phyloP scores from a whole-genome alignment of 1,139 yeast genomes.

The Diutina mesorugosa region DNA sequence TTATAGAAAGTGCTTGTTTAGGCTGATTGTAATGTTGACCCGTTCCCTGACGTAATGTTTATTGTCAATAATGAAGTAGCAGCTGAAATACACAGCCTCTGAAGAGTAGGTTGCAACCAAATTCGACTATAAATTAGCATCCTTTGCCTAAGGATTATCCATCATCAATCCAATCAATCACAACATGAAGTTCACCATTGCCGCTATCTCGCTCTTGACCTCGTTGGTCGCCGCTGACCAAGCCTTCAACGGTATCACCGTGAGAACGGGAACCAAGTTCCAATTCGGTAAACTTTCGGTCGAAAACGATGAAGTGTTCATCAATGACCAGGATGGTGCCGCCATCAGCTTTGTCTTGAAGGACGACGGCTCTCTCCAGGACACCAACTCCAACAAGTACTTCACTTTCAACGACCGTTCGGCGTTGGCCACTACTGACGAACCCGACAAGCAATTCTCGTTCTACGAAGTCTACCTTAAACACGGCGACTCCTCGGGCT shows the following conservation, averaged over 20 bases:
- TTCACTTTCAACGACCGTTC: neutral
- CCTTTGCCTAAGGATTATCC: too few species aligned
- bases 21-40: too few species aligned
- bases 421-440: neutral
- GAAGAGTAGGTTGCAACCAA: too few species aligned
- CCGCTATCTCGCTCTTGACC: constrained; percentile 10
- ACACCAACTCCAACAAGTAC: neutral
- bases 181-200: neutral
- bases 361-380: constrained; percentile 1
- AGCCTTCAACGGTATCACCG: constrained; percentile 10
- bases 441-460: neutral
- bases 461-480: neutral
- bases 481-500: neutral
- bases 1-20: too few species aligned
- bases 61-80: too few species aligned
- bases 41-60: too few species aligned
- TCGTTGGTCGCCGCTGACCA: constrained; percentile 13
- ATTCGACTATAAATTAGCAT: too few species aligned
- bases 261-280: constrained; percentile 13
- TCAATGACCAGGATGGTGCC: neutral
- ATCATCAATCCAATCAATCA: neutral
- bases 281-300: neutral
- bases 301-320: neutral
- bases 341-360: neutral
- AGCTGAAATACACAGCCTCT: too few species aligned